phyloP scores from a whole-genome alignment of 2,329 filamentous ascomycete genomes.

The Ceratocystis albifundus region DNA sequence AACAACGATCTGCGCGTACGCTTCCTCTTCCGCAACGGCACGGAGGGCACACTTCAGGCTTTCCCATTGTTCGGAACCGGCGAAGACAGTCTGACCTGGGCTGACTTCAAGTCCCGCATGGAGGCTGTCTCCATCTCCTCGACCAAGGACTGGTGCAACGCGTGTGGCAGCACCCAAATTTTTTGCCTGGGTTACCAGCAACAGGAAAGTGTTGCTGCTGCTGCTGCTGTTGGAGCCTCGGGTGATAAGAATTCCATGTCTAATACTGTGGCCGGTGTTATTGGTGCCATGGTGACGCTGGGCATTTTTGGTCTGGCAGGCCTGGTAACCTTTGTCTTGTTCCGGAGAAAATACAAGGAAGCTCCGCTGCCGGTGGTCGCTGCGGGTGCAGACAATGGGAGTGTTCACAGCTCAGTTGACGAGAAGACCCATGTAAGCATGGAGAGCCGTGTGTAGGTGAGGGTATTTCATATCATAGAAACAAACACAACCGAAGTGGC shows the following conservation, averaged over 20 bases:
- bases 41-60: slow-evolving; percentile 26
- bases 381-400: not conserved
- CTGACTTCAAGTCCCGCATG: slow-evolving; percentile 28
- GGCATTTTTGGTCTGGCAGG: slow-evolving; percentile 25
- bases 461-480: not conserved
- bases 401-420: slow-evolving; percentile 14
- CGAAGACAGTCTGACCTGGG: slow-evolving; percentile 28
- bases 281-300: slow-evolving; percentile 30
- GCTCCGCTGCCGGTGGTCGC: not conserved
- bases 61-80: slow-evolving; percentile 29
- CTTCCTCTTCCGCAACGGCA: slow-evolving; percentile 32
- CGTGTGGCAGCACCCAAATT: slow-evolving; percentile 27
- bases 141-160: slow-evolving; percentile 29
- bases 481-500: not conserved
- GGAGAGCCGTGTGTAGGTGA: slow-evolving; percentile 15
- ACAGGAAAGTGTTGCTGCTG: slow-evolving; percentile 21
- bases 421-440: slow-evolving; percentile 17
- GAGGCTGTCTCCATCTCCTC: slow-evolving; percentile 27
- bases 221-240: slow-evolving; percentile 15
- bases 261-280: slow-evolving; percentile 30
- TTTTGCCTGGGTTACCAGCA: slow-evolving; percentile 30
- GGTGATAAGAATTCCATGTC: slow-evolving; percentile 27
- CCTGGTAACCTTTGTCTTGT: slow-evolving; percentile 25
- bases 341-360: slow-evolving; percentile 25
- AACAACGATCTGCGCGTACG: slow-evolving; percentile 29